A percentile compares a stretch with the other conserved stretches of the same genome.
Evolutionary conservation across 2,329 filamentous ascomycete genomes (phyloP).

Genomic region (Aspergillus nomiae): DNA sequence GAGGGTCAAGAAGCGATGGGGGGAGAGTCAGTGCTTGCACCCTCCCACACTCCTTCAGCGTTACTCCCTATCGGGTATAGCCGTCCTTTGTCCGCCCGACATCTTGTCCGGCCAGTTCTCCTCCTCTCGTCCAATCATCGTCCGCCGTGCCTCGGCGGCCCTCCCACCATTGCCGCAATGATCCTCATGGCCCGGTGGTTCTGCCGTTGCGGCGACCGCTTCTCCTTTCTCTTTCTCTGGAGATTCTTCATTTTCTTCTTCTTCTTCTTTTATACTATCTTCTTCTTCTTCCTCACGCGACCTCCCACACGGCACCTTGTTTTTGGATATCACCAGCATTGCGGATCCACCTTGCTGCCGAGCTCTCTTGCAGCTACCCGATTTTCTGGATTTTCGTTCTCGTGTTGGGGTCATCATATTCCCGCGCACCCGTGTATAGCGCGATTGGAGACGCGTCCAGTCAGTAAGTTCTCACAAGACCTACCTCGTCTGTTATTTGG

Average conservation of each 20-base stretch:
- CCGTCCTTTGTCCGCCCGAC: constrained; percentile 20
- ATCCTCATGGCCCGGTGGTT: constrained; percentile 29
- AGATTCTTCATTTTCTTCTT: constrained; percentile 13
- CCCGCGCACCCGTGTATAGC: constrained; percentile 15
- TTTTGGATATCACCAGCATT: constrained; percentile 18
- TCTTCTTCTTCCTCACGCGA: constrained; percentile 10
- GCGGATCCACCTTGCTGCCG: constrained; percentile 10
- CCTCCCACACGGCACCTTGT: constrained; percentile 8
- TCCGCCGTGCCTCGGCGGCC: constrained; percentile 30
- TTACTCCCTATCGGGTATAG: constrained; percentile 34
- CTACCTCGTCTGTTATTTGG: not conserved
- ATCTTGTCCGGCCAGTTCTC: constrained; percentile 29
- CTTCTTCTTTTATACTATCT: constrained; percentile 14
- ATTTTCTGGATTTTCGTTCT: constrained; percentile 4
- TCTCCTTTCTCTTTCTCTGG: constrained; percentile 34
- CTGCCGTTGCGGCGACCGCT: constrained; percentile 35
- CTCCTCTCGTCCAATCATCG: constrained; percentile 42
- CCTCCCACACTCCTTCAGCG: not conserved
- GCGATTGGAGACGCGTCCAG: constrained; percentile 28
- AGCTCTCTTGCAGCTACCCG: constrained; percentile 12
- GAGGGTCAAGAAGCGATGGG: constrained; percentile 24
- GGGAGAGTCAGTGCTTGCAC: not conserved
- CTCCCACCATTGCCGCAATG: constrained; percentile 35
- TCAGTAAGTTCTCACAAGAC: constrained; percentile 16
- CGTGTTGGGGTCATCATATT: constrained; percentile 12